Evolutionary conservation across 768 basidiomycete species (phyloP).

Genomic region (Agrocybe praecox): DNA sequence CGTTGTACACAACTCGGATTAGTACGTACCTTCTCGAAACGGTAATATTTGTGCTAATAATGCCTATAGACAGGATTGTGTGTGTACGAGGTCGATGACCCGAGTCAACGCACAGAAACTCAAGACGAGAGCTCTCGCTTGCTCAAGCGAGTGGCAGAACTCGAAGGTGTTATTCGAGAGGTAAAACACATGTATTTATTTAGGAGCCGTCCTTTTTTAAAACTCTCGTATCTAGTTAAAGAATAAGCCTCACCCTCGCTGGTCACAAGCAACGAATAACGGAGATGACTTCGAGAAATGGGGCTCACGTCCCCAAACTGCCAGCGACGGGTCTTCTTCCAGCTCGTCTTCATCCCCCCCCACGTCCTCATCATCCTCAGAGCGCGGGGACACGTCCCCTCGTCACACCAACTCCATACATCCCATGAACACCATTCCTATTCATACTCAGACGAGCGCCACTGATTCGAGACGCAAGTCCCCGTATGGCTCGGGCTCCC

Average conservation of each 20-base stretch:
- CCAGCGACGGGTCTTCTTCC: constrained; percentile 21
- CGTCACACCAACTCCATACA: background rate
- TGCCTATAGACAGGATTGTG: constrained; percentile 69
- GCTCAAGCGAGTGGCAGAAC: constrained; percentile 75
- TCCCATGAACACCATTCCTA: constrained; percentile 12
- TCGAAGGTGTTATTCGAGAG: constrained; percentile 85
- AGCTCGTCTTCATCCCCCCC: constrained; percentile 31
- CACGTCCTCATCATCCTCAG: constrained; percentile 30
- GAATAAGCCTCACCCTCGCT: constrained; percentile 73
- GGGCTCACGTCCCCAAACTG: constrained; percentile 7
- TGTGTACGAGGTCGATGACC: constrained; percentile 84
- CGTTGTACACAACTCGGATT: constrained; percentile 54
- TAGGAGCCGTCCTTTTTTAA: constrained; percentile 30
- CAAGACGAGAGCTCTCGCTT: constrained; percentile 69
- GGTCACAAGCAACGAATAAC: constrained; percentile 50
- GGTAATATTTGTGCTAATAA: background rate
- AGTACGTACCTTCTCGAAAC: constrained; percentile 25
- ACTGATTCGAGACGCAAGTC: constrained; percentile 28
- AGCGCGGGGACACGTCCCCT: constrained; percentile 24
- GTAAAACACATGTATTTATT: constrained; percentile 33
- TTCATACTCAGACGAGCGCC: constrained; percentile 24
- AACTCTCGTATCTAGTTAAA: constrained; percentile 48
- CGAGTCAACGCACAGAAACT: constrained; percentile 52
- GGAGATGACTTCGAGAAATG: constrained; percentile 22
- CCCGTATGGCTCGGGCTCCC: constrained; percentile 28